Conservation (phyloP, 208 protist genomes). For the Leishmania martiniquensis region DNA sequence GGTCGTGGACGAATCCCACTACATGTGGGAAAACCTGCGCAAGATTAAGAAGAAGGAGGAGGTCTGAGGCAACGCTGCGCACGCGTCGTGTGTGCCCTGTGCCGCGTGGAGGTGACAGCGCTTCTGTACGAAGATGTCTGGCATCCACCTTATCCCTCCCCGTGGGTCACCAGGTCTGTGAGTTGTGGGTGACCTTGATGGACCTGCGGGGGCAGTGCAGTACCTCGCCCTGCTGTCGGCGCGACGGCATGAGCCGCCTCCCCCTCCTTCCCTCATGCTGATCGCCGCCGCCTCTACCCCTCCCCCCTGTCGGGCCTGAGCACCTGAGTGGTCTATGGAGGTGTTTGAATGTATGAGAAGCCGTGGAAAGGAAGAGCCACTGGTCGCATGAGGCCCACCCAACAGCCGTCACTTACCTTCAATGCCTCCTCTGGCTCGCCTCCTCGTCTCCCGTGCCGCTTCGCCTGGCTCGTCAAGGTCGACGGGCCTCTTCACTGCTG, state of each 20-base stretch:
- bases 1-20: conserved; percentile 90
- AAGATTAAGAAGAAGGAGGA: conserved; percentile 86
- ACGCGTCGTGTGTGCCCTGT: not conserved
- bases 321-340: not conserved
- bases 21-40: conserved; percentile 92
- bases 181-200: not conserved
- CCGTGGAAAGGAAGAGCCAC: not conserved
- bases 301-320: not conserved
- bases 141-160: not conserved
- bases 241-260: not conserved
- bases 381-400: too few relatives aligned
- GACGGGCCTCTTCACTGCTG: too few relatives aligned
- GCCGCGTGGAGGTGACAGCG: not conserved
- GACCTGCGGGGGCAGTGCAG: not conserved
- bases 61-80: conserved; percentile 37
- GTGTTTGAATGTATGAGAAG: not conserved
- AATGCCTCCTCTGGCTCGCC: too few relatives aligned
- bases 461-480: too few relatives aligned
- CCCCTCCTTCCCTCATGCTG: not conserved
- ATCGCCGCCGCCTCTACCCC: not conserved
- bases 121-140: not conserved
- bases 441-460: too few relatives aligned
- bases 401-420: not conserved
- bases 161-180: not conserved
- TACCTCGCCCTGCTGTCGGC: not conserved